Evolutionary conservation across 495 filamentous ascomycete genomes (phyloP).

Genomic region (Emericellopsis terricola): DNA sequence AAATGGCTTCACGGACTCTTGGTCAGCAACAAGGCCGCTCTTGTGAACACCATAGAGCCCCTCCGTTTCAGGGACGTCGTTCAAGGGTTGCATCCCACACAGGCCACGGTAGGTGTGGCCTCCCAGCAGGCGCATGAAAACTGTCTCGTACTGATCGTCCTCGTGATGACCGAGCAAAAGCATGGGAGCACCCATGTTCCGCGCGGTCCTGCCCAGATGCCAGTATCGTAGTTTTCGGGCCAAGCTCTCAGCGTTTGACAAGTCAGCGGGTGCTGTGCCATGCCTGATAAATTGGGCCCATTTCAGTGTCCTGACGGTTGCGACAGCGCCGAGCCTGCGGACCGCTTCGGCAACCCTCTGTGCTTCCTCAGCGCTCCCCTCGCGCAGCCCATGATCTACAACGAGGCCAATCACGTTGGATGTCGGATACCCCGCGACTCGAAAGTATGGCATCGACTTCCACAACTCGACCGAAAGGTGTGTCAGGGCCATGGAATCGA

Average conservation of each 20-base stretch:
- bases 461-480: constrained; percentile 37
- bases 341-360: constrained; percentile 36
- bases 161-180: constrained; percentile 68
- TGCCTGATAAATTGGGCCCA: constrained; percentile 16
- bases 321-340: constrained; percentile 10
- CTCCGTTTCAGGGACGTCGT: constrained; percentile 67
- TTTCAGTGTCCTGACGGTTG: constrained; percentile 9
- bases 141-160: constrained; percentile 77
- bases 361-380: constrained; percentile 53
- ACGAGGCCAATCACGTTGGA: constrained; percentile 43
- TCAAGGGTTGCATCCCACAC: constrained; percentile 42
- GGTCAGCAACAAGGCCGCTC: constrained; percentile 39
- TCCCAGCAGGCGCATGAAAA: constrained; percentile 51
- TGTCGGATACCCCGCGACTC: constrained; percentile 16
- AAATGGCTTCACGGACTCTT: constrained; percentile 8
- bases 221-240: constrained; percentile 63
- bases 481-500: constrained; percentile 91
- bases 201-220: constrained; percentile 44
- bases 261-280: constrained; percentile 15
- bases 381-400: constrained; percentile 60
- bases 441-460: constrained; percentile 9
- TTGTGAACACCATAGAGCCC: constrained; percentile 51
- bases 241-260: constrained; percentile 56
- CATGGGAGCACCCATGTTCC: constrained; percentile 22
- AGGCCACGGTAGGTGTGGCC: constrained; percentile 48